Conservation (phyloP, 108 stramenopile species). For the Discostella pseudostelligera region DNA sequence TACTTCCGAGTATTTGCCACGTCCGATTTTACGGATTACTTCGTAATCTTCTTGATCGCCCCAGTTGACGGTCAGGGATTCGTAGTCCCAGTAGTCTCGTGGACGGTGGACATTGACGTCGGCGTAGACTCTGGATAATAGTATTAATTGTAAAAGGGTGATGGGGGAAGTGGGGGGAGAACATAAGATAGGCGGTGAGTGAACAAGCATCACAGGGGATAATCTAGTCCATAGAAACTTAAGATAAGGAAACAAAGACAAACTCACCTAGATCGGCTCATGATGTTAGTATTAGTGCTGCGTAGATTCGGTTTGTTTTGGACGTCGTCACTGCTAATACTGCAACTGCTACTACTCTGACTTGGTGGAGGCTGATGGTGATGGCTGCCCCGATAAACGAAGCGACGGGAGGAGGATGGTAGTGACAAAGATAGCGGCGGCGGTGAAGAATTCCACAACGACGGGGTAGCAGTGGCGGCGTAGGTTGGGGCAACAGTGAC, state of each 20-base stretch:
- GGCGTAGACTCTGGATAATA: slow-evolving; percentile 86
- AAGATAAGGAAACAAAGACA: neutral
- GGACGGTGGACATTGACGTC: slow-evolving; percentile 98
- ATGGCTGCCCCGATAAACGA: no score
- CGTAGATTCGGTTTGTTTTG: no score
- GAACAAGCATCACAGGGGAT: no score
- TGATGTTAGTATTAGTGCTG: slow-evolving; percentile 3
- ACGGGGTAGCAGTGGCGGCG: no score
- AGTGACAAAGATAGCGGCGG: no score
- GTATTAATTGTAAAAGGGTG: neutral
- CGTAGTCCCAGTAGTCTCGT: slow-evolving; percentile 99
- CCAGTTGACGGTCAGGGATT: slow-evolving; percentile 97
- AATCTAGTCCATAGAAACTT: no score
- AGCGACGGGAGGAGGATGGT: no score
- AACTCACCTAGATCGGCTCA: slow-evolving; percentile 49
- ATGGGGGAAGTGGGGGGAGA: neutral
- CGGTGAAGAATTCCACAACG: no score
- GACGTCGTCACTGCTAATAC: no score
- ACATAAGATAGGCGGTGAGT: neutral
- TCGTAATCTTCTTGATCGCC: slow-evolving; percentile 99
- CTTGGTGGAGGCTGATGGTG: no score
- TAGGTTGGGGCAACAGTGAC: no score
- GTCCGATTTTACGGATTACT: slow-evolving; percentile 98
- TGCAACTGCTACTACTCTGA: no score
- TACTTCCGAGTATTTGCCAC: slow-evolving; percentile 99